Evolutionary conservation across 306 rosid genomes (phyloP).

Genomic region (Comarum palustre): DNA sequence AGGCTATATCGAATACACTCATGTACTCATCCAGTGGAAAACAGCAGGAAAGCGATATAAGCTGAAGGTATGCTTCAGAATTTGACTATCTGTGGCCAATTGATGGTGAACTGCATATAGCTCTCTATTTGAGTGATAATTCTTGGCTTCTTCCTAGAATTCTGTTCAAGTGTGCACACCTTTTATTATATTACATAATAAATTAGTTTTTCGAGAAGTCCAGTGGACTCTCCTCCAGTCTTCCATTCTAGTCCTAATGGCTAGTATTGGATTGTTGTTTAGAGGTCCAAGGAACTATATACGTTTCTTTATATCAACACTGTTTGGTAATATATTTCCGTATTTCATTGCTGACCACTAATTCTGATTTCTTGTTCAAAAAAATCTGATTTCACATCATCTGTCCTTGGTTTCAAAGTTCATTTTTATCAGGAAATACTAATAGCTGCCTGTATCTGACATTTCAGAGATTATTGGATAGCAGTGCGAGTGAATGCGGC

Average conservation of each 20-base stretch:
- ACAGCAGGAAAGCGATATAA: background rate
- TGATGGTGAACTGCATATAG: background rate
- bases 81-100: background rate
- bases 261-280: background rate
- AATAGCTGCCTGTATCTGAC: background rate
- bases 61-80: background rate
- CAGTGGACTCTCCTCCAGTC: background rate
- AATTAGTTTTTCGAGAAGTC: background rate
- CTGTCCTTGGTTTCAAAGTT: background rate
- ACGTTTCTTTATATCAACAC: background rate
- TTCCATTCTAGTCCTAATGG: background rate
- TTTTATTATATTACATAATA: background rate
- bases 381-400: background rate
- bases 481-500: background rate
- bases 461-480: background rate
- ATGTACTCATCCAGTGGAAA: background rate
- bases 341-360: background rate
- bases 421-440: background rate
- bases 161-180: background rate
- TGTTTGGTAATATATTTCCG: background rate
- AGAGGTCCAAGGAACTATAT: background rate
- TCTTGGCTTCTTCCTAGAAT: background rate
- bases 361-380: no score
- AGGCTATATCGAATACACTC: background rate
- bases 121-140: background rate